Base-by-base conservation (phyloP, 352 stramenopile species). In the Pythium rhizo-oryzae region DNA sequence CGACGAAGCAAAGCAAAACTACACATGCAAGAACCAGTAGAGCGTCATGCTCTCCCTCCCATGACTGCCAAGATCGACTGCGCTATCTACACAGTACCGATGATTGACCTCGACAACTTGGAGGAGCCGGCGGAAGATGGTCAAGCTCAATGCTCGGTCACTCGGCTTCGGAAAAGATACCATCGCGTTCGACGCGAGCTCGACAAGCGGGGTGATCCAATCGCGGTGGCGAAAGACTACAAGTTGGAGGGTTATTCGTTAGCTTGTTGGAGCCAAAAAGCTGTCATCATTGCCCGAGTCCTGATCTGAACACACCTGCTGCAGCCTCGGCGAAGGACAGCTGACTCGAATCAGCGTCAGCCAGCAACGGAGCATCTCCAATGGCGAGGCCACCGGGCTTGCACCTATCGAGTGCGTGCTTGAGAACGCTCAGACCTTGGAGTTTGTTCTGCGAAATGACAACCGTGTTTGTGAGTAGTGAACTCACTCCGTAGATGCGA, bases 141-240 rank as follows among this genome's bases (percentile, higher is more conserved):
- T 24, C 6, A 93, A 72, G 4, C 78, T 63, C 43, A 71, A 43
- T 15, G 79, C 74, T 21, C 82, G 79, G 15, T 90, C 75, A 0
- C 33, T 71, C 16, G 71, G 46, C 4, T 91, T 75, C 19, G 74
- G 67, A 60, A 85, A 84, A 19, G 82, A 86, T 9, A 93, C 76
- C 79, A 93, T 91, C n/a, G 78, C 76, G 23, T 89, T 92, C 2
- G 82, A 89, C 21, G 84, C 71, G 1, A 89, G 75, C 59, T 93
- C 78, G 21, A 90, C 69, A 13, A 91, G 61, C 12, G 79, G 72
- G 51, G 75, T 77, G 12, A 91, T 59, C 85, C 84, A 92, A 58
- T 91, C 80, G 33, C 75, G 65, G 0, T 67, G 39, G 7, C 55
- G 57, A 59, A 84, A 83, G 21, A 64, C 81, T 91, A 8, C 12